These are phyloP conservation scores for Mediolabrus comicus DNA, from an alignment of 108 stramenopile genomes.

Conservation along the genomic window DNA sequence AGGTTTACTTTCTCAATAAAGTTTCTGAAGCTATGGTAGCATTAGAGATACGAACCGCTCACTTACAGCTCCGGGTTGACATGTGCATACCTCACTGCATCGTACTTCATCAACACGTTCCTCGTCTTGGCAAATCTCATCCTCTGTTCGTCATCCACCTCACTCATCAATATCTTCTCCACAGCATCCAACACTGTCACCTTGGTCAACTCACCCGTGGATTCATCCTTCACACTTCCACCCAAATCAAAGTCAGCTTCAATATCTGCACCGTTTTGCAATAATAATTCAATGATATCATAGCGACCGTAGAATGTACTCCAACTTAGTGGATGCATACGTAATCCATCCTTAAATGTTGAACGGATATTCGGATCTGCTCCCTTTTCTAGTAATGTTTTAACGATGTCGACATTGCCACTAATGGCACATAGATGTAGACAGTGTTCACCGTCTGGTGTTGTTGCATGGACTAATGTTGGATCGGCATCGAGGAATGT, in stretches of 20 bases:
- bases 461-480: conserved; percentile 17
- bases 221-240: neutral
- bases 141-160: conserved; percentile 42
- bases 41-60: too few species aligned
- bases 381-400: conserved; percentile 52
- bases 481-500: conserved; percentile 38
- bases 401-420: conserved; percentile 52
- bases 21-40: too few species aligned
- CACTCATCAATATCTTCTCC: conserved; percentile 44
- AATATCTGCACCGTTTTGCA: conserved; percentile 72
- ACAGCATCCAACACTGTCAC: conserved; percentile 74
- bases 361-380: conserved; percentile 82
- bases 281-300: conserved; percentile 59
- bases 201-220: conserved; percentile 4
- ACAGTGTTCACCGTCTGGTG: conserved; percentile 75
- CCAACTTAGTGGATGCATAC: conserved; percentile 88
- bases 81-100: conserved; percentile 41
- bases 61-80: conserved; percentile 29
- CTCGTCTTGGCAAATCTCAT: conserved; percentile 54
- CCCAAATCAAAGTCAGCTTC: conserved; percentile 79
- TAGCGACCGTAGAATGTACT: conserved; percentile 74
- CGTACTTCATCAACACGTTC: conserved; percentile 48
- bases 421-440: conserved; percentile 72
- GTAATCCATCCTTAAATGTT: conserved; percentile 60
- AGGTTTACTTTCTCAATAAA: too few species aligned